Base-by-base conservation (phyloP, 805 yeast species). In the Starmerella bombi region DNA sequence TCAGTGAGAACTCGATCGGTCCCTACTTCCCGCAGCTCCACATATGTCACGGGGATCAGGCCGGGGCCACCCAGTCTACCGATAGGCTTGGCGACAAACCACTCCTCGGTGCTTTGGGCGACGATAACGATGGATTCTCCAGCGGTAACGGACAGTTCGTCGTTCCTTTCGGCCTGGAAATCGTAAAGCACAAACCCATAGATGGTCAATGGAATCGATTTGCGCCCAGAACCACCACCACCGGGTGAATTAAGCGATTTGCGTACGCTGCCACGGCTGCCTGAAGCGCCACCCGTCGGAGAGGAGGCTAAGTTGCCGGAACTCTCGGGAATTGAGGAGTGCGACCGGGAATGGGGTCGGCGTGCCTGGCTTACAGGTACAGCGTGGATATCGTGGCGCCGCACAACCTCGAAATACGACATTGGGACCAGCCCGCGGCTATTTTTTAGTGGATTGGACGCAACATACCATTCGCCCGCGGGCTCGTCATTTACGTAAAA, bases 51-150 rank as follows among this genome's bases (percentile, higher is more conserved):
- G 0, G 99, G 98, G 6, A 91, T 93, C 34, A 91, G 67, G 1
- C 99, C 98, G 0, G 97, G 97, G 1, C 96, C 98, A 20, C 98
- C 97, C 29, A 91, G 66, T 40, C 96, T 68, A 44, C 88, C 93
- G 32, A 91, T 81, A 12, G 95, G 95, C 59, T 91, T 91, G 4
- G 96, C 97, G 44, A 91, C 91, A 53, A 85, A 86, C 99, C 99
- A 91, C 62, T 93, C 99, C 49, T 69, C 80, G 41, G 84, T 85
- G 56, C 88, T 93, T 60, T 88, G 96, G 2, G 99, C 99, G 61
- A 95, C 88, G 10, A 93, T 75, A 23, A 86, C 81, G 46, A 91
- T 71, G 52, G 81, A 79, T 53, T 91, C 99, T 29, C 96, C 96
- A 1, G 81, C 81, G 22, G 60, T 56, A 3, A 88, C 83, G 48